These are phyloP conservation scores for Venturia nashicola DNA, from an alignment of 2,329 filamentous ascomycete species.

Conservation along the genomic window DNA sequence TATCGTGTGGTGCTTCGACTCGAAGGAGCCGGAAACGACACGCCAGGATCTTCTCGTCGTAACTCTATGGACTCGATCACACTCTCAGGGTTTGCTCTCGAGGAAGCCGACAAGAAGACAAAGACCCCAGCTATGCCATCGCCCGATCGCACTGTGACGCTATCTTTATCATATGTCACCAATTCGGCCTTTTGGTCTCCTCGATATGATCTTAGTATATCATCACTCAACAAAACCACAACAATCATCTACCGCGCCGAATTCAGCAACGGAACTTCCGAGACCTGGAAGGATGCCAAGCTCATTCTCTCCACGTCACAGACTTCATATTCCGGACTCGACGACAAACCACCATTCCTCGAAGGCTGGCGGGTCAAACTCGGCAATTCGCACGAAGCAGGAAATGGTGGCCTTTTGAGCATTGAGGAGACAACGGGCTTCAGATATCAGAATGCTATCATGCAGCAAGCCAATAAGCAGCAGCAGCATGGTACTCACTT, in stretches of 20 bases:
- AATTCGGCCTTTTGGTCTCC: constrained; percentile 46
- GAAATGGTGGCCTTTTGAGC: constrained; percentile 14
- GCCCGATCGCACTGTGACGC: constrained; percentile 12
- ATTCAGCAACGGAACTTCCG: constrained; percentile 49
- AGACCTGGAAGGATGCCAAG: constrained; percentile 50
- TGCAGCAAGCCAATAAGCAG: constrained; percentile 2
- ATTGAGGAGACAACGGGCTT: constrained; percentile 11
- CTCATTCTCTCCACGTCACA: constrained; percentile 52
- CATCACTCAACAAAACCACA: constrained; percentile 40
- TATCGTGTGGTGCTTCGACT: constrained; percentile 25
- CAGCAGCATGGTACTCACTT: not conserved
- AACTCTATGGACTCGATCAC: constrained; percentile 18
- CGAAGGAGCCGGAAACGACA: constrained; percentile 19
- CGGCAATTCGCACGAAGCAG: constrained; percentile 15
- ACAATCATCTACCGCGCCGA: constrained; percentile 49
- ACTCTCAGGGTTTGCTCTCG: constrained; percentile 7
- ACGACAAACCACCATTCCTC: constrained; percentile 43
- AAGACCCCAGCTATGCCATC: not conserved
- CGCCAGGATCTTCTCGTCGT: constrained; percentile 18
- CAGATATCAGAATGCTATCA: not conserved
- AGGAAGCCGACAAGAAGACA: constrained; percentile 1
- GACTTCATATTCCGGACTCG: constrained; percentile 43
- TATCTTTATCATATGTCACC: constrained; percentile 49
- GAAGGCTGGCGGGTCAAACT: constrained; percentile 46
- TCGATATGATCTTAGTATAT: constrained; percentile 50